phyloP scores from a whole-genome alignment of 371 early-diverging fungal species.

The Saksenaea vasiformis region DNA sequence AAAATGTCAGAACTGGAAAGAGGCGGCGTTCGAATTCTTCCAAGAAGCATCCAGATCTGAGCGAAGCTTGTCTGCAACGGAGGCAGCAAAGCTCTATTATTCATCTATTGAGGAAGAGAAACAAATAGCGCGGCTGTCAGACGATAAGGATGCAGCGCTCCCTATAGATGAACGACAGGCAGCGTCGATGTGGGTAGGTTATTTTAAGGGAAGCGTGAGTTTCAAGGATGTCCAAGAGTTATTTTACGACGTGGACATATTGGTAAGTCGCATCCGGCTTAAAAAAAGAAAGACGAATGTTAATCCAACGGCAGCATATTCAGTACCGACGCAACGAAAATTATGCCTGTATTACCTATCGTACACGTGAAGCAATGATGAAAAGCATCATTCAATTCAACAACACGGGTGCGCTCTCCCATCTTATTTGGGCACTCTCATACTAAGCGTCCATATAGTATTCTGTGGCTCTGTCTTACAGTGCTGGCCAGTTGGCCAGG shows the following conservation, averaged over 20 bases:
- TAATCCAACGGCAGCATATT: background rate
- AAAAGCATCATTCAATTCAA: background rate
- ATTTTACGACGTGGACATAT: background rate
- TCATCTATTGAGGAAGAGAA: background rate
- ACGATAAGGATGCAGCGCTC: background rate
- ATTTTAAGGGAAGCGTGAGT: background rate
- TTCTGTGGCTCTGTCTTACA: background rate
- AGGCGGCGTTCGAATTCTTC: background rate
- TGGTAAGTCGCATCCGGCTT: background rate
- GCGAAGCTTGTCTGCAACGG: background rate
- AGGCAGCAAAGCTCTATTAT: background rate
- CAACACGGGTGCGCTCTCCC: background rate
- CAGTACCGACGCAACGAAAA: background rate
- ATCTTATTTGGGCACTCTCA: too few relatives aligned
- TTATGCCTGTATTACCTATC: background rate
- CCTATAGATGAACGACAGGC: background rate
- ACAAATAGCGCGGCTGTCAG: background rate
- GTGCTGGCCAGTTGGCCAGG: background rate
- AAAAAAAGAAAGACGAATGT: background rate
- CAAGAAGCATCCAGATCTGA: background rate
- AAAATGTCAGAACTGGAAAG: background rate
- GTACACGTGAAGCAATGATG: background rate
- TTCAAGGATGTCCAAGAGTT: background rate
- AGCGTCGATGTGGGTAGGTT: background rate
- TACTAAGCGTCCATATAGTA: background rate